Evolutionary conservation across 805 yeast species (phyloP).

Genomic region (Candida parachauliodes): DNA sequence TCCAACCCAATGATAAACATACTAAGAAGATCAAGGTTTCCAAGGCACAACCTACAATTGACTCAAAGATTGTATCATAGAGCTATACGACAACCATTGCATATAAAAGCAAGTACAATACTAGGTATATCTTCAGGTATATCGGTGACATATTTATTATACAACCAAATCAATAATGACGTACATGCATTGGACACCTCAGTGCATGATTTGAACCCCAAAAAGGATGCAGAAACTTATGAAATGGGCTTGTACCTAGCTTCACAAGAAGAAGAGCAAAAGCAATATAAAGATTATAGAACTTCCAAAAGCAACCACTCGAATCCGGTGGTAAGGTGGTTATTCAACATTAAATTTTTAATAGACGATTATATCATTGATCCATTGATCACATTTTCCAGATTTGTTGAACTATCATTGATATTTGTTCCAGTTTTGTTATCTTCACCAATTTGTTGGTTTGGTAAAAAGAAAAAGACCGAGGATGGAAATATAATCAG

Average conservation of each 20-base stretch:
- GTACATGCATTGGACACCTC: conserved; percentile 28
- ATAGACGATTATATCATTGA: conserved; percentile 57
- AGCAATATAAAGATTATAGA: conserved; percentile 34
- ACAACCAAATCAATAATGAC: conserved; percentile 18
- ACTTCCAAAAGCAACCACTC: conserved; percentile 17
- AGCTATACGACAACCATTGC: conserved; percentile 1
- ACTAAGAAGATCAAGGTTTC: background rate
- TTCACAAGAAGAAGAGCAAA: conserved; percentile 53
- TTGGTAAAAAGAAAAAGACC: conserved; percentile 41
- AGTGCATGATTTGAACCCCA: conserved; percentile 43
- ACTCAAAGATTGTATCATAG: background rate
- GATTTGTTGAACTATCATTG: conserved; percentile 65
- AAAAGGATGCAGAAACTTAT: conserved; percentile 55
- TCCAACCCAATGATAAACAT: background rate
- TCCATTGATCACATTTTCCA: conserved; percentile 61
- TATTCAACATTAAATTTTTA: conserved; percentile 40
- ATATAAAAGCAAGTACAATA: background rate
- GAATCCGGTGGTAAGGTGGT: conserved; percentile 22
- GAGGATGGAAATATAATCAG: conserved; percentile 32
- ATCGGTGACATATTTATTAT: conserved; percentile 1
- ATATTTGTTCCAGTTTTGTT: conserved; percentile 70
- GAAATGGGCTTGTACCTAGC: conserved; percentile 63
- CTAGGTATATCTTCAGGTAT: conserved; percentile 7
- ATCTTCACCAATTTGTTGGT: conserved; percentile 59
- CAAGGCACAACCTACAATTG: background rate